These are phyloP conservation scores for Raphanus raphanistrum DNA, from an alignment of 345 rosid genomes.

Conservation along the genomic window DNA sequence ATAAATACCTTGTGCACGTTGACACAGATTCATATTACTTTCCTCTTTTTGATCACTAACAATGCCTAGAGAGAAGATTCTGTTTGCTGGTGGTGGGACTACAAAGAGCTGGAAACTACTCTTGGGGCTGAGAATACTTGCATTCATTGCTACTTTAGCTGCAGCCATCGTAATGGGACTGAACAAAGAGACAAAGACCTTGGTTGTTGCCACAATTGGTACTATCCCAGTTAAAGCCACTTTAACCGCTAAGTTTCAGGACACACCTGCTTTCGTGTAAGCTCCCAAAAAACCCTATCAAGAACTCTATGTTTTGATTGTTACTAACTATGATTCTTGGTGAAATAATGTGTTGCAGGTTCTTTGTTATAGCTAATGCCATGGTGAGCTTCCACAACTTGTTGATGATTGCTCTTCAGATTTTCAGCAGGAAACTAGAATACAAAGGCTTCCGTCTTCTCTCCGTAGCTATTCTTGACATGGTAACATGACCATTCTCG, in stretches of 20 bases:
- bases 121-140: conserved; percentile 58
- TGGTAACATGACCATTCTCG: conserved; percentile 49
- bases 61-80: conserved; percentile 21
- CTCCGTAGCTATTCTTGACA: conserved; percentile 66
- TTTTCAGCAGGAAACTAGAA: conserved; percentile 45
- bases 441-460: conserved; percentile 51
- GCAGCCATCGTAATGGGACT: conserved; percentile 84
- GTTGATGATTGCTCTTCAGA: conserved; percentile 54
- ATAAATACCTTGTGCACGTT: not conserved
- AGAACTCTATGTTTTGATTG: not conserved
- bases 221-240: conserved; percentile 56
- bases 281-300: not conserved
- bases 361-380: conserved; percentile 80
- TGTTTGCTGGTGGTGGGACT: conserved; percentile 2
- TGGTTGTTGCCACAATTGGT: conserved; percentile 81
- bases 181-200: conserved; percentile 70
- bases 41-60: not conserved
- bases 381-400: conserved; percentile 73
- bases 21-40: not conserved
- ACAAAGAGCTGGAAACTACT: conserved; percentile 39
- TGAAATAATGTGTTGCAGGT: conserved; percentile 48
- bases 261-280: conserved; percentile 91
- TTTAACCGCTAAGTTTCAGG: conserved; percentile 82
- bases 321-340: not conserved
- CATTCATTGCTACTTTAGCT: conserved; percentile 66